Evolutionary conservation across 176 grass and related monocot species (phyloP), one percentile per base, ranked within the genome.

Genomic region (Triticum monococcum): DNA sequence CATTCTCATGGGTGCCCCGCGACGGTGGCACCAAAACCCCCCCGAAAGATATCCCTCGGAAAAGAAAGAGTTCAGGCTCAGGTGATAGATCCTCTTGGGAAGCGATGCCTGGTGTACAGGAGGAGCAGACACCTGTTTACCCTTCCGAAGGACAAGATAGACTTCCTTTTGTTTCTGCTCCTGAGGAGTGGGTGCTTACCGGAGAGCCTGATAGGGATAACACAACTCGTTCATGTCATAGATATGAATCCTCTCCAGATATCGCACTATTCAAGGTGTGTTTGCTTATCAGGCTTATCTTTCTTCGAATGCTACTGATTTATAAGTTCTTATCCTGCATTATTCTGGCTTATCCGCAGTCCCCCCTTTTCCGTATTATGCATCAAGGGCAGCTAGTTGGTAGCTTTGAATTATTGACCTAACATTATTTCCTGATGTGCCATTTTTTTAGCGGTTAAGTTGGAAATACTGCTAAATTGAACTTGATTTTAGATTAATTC

Each of bases 181-280:
- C 93, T 71, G 96, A 98, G 83, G 96, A 98, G 75, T 98, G 96
- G 96, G 75, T 95, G 61, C 89, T 98, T 77, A 95, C 93, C 10
- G 96, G 96, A 79, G 93, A 98, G 52, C 81, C 84, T 74, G 70
- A 81, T 74, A 98, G 82, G 80, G 93, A 98, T 92, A 82, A 91
- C 72, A 28, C 84, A 83, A 93, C 89, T 74, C 93, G 93, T 17
- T 71, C 88, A 68, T 91, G 86, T 80, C 96, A 98, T 86, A 93
- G 74, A 92, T 98, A 98, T 68, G 91, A 95, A 94, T 91, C 86
- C 81, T 94, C 93, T 91, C 96, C 96, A 88, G 93, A 98, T 86
- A 98, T 98, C 77, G 89, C 93, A 81, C 82, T 98, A 23, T 98
- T 98, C 79, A 98, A 98, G 93, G 96, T 95, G 41, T 26, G 59